These are phyloP conservation scores for Dalbergia oliveri DNA, from an alignment of 306 rosid genomes.

Conservation along the genomic window DNA sequence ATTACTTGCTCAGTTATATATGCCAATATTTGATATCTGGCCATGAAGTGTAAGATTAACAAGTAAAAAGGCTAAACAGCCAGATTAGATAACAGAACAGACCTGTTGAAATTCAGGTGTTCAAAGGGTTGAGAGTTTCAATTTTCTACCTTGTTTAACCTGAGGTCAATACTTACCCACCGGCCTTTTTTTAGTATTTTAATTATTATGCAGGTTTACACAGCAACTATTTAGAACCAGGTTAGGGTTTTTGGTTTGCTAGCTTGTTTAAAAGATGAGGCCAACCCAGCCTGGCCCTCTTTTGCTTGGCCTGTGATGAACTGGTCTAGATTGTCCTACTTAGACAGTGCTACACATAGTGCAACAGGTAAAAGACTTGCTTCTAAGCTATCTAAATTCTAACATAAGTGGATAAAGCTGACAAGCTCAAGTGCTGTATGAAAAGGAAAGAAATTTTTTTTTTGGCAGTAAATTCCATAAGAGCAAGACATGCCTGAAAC, in stretches of 20 bases:
- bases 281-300: not conserved
- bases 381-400: slow-evolving; percentile 11
- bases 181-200: not conserved
- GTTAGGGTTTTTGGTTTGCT: not conserved
- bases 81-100: not conserved
- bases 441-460: slow-evolving; percentile 13
- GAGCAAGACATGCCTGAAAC: slow-evolving; percentile 84
- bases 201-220: not conserved
- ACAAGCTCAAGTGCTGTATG: slow-evolving; percentile 30
- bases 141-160: slow-evolving; percentile 1
- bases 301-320: slow-evolving; percentile 12
- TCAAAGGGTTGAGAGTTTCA: slow-evolving; percentile 22
- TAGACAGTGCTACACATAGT: slow-evolving; percentile 19
- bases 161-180: not conserved
- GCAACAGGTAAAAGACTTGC: slow-evolving; percentile 9
- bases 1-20: not conserved
- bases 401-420: slow-evolving; percentile 8
- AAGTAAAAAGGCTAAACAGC: slow-evolving; percentile 4
- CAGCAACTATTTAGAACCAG: not conserved
- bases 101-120: not conserved
- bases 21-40: slow-evolving; percentile 34
- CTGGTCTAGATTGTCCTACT: not conserved
- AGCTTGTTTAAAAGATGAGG: not conserved
- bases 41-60: slow-evolving; percentile 32
- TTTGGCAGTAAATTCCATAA: slow-evolving; percentile 33